Evolutionary conservation across 1,284 basidiomycete genomes (phyloP).

Genomic region (Ceratobasidium theobromae): DNA sequence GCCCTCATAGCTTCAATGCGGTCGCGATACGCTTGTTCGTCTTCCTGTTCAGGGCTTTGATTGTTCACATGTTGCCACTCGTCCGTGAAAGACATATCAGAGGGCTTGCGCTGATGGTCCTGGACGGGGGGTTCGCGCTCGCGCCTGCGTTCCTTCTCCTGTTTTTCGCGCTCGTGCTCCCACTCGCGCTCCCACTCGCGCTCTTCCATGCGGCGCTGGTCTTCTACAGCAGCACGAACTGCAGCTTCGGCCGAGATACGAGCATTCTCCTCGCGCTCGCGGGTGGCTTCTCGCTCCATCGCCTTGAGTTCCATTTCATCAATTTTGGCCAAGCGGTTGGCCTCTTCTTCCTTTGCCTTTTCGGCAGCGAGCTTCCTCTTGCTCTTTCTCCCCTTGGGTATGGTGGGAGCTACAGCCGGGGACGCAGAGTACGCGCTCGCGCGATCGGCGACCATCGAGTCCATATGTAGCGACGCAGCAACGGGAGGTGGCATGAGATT

Average conservation of each 20-base stretch:
- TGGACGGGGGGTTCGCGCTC: not conserved
- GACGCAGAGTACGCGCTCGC: slow-evolving; percentile 7
- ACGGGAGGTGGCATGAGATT: slow-evolving; percentile 7
- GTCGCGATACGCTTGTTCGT: slow-evolving; percentile 6
- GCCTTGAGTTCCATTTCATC: slow-evolving; percentile 12
- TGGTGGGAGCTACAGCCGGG: not conserved
- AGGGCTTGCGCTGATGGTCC: not conserved
- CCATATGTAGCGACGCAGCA: slow-evolving; percentile 16
- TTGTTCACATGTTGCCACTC: slow-evolving; percentile 22
- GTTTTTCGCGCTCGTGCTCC: slow-evolving; percentile 5
- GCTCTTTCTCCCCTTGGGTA: slow-evolving; percentile 3
- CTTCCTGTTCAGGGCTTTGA: slow-evolving; percentile 1
- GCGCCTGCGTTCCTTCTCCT: not conserved
- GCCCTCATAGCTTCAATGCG: slow-evolving; percentile 18
- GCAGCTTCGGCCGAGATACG: slow-evolving; percentile 16
- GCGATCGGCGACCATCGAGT: slow-evolving; percentile 27
- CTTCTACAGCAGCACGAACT: not conserved
- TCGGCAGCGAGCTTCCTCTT: slow-evolving; percentile 14
- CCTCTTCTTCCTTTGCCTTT: slow-evolving; percentile 1
- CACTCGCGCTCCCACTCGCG: slow-evolving; percentile 7
- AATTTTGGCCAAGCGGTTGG: not conserved
- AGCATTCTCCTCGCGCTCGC: slow-evolving; percentile 19
- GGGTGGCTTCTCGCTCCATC: slow-evolving; percentile 15
- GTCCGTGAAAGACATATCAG: not conserved
- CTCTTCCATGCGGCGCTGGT: slow-evolving; percentile 4